Evolutionary conservation across 2,329 filamentous ascomycete species (phyloP), one percentile per base, ranked within the genome.

Genomic region (Moelleriella libera): DNA sequence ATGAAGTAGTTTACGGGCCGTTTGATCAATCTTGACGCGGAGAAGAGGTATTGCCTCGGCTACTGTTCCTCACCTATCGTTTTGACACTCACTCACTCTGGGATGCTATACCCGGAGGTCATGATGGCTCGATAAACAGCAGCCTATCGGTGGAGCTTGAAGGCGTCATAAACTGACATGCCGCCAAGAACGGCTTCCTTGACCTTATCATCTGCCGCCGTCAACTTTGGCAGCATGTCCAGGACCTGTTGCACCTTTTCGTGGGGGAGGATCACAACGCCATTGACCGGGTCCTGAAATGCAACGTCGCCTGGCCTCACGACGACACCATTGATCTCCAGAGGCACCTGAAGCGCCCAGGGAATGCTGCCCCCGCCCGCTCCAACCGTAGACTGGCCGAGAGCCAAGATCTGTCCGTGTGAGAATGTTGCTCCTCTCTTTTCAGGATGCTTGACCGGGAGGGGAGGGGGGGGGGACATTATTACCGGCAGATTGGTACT

Each of bases 261-360:
- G 44, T 67, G 65, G 1, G 84, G 84, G 49, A 88, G 82, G 30
- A 77, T 71, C 10, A 85, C 82, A 1, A 83, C 75, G 0, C 82
- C 84, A 52, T 86, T 83, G n/a, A 68, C 65, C 5, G 78, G 72
- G 59, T 88, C 85, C 48, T 78, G 75, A 62, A 86, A 80, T 43
- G 85, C 69, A 39, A 88, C 70, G 60, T 88, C 85, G 6, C 83
- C 81, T 60, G 65, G 70, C 14, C 53, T 59, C 45, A 74, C 60
- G 37, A 61, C 50, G 41, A 67, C 65, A 41, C 68, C 69, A 43
- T 68, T 63, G 43, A 74, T 63, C 14, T 65, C 53, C 14, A 74
- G 54, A 31, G 69, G 62, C 12, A 71, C 64, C 54, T 73, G 63
- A 30, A 71, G 63, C 2, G 74, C 74, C 61, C 78, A 76, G 44